phyloP scores from a whole-genome alignment of 2,329 filamentous ascomycete genomes.

The Ilyonectria sp. region DNA sequence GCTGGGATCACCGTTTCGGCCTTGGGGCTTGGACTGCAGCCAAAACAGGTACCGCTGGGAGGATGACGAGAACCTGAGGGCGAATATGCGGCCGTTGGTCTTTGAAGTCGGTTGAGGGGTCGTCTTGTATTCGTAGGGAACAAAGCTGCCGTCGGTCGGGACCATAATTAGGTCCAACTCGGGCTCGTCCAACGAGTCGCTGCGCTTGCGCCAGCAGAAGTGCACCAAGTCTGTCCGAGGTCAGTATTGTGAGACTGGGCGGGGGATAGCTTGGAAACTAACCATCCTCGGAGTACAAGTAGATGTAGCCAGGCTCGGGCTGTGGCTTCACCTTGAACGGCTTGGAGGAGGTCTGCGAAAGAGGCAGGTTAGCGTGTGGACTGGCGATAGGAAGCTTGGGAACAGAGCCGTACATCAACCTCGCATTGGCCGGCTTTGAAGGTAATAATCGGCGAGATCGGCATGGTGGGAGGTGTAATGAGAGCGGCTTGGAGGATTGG shows the following conservation, averaged over 20 bases:
- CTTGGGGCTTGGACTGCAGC: slow-evolving; percentile 93
- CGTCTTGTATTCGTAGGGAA: slow-evolving; percentile 79
- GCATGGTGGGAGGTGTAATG: slow-evolving; percentile 69
- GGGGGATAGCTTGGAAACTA: slow-evolving; percentile 31
- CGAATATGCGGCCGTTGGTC: slow-evolving; percentile 91
- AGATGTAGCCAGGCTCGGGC: slow-evolving; percentile 86
- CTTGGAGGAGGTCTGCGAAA: slow-evolving; percentile 62
- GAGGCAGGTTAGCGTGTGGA: slow-evolving; percentile 38
- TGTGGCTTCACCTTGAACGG: slow-evolving; percentile 82
- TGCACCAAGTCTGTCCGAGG: slow-evolving; percentile 82
- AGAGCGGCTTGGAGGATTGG: slow-evolving; percentile 5
- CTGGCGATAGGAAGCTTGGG: slow-evolving; percentile 14
- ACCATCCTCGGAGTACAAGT: slow-evolving; percentile 94
- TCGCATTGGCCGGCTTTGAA: slow-evolving; percentile 97
- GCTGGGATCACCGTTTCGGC: slow-evolving; percentile 75
- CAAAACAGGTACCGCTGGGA: slow-evolving; percentile 95
- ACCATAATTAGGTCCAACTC: slow-evolving; percentile 95
- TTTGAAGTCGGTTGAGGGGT: slow-evolving; percentile 72
- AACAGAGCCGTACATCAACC: slow-evolving; percentile 74
- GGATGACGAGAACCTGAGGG: slow-evolving; percentile 93
- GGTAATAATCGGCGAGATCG: slow-evolving; percentile 87
- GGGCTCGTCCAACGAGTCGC: slow-evolving; percentile 77
- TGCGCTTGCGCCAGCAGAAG: slow-evolving; percentile 96
- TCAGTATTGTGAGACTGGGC: slow-evolving; percentile 4
- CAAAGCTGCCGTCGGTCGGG: slow-evolving; percentile 88